These are phyloP conservation scores for Nothopassalora personata DNA, from an alignment of 2,329 filamentous ascomycete genomes.

Conservation along the genomic window DNA sequence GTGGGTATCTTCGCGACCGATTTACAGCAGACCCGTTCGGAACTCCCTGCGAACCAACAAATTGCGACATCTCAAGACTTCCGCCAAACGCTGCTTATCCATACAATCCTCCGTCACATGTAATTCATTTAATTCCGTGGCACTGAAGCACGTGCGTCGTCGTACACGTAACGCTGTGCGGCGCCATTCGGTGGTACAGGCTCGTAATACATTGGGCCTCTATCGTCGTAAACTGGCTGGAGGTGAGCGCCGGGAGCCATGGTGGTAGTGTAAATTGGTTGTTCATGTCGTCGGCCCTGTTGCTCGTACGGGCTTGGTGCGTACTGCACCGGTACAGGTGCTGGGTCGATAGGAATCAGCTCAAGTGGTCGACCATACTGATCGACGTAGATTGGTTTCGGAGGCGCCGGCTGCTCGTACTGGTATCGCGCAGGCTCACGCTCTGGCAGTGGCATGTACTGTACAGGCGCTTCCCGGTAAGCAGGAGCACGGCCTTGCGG, in stretches of 20 bases:
- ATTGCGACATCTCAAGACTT: background rate
- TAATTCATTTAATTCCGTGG: constrained; percentile 11
- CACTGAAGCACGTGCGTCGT: constrained; percentile 18
- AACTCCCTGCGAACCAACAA: background rate
- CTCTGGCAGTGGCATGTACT: constrained; percentile 21
- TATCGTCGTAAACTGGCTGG: constrained; percentile 15
- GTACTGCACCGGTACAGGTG: constrained; percentile 26
- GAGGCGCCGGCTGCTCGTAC: constrained; percentile 18
- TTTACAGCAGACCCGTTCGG: background rate
- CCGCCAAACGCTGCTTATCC: background rate
- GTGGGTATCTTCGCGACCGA: background rate
- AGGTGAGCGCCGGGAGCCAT: constrained; percentile 8
- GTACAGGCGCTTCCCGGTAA: constrained; percentile 18
- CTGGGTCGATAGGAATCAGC: constrained; percentile 26
- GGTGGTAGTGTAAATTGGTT: constrained; percentile 13
- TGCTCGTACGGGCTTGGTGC: constrained; percentile 25
- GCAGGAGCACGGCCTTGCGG: constrained; percentile 9
- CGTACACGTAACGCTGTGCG: constrained; percentile 14
- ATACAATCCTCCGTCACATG: background rate
- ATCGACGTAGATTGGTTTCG: constrained; percentile 31
- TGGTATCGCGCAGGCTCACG: constrained; percentile 17
- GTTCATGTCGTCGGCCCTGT: constrained; percentile 14
- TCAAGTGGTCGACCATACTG: constrained; percentile 29
- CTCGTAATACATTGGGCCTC: constrained; percentile 14
- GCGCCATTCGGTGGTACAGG: background rate